Evolutionary conservation across 1,284 basidiomycete species (phyloP).

Genomic region (Ceratobasidium sp.): DNA sequence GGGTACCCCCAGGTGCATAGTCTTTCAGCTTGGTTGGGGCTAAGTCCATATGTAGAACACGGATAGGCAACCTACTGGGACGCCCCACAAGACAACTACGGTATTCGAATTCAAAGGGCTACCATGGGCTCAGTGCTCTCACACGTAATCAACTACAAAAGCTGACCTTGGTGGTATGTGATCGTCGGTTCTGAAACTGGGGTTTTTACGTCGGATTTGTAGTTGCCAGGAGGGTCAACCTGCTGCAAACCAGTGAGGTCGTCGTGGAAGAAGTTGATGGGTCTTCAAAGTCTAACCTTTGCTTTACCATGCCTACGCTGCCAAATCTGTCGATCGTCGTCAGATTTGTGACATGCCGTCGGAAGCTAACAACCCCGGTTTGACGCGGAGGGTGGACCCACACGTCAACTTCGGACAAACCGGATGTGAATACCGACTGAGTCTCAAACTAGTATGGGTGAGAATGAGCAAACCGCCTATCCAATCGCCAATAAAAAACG

Average conservation of each 20-base stretch:
- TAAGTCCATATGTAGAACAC: slow-evolving; percentile 55
- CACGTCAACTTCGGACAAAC: slow-evolving; percentile 65
- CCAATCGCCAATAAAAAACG: slow-evolving; percentile 69
- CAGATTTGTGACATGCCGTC: too few relatives aligned
- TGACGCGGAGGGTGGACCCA: slow-evolving; percentile 68
- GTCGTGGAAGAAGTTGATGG: slow-evolving; percentile 60
- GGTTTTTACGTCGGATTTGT: slow-evolving; percentile 65
- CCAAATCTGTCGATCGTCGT: not conserved
- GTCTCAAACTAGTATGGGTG: slow-evolving; percentile 63
- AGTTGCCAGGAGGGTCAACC: slow-evolving; percentile 67
- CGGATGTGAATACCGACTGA: slow-evolving; percentile 65
- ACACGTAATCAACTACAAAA: slow-evolving; percentile 74
- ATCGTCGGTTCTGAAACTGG: not conserved
- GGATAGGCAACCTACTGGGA: slow-evolving; percentile 47
- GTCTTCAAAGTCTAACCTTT: slow-evolving; percentile 38
- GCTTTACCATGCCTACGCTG: not conserved
- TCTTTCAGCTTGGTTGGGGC: slow-evolving; percentile 53
- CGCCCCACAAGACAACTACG: slow-evolving; percentile 57
- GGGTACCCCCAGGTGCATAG: slow-evolving; percentile 71
- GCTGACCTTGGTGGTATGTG: slow-evolving; percentile 47
- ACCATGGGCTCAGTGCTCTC: slow-evolving; percentile 76
- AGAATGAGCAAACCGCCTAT: slow-evolving; percentile 63
- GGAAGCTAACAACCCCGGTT: slow-evolving; percentile 57
- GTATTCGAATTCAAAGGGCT: slow-evolving; percentile 65
- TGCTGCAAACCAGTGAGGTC: slow-evolving; percentile 64